A percentile compares a stretch with the other conserved stretches of the same genome.
phyloP scores from a whole-genome alignment of 257 asterid genomes.

The Solanum verrucosum region DNA sequence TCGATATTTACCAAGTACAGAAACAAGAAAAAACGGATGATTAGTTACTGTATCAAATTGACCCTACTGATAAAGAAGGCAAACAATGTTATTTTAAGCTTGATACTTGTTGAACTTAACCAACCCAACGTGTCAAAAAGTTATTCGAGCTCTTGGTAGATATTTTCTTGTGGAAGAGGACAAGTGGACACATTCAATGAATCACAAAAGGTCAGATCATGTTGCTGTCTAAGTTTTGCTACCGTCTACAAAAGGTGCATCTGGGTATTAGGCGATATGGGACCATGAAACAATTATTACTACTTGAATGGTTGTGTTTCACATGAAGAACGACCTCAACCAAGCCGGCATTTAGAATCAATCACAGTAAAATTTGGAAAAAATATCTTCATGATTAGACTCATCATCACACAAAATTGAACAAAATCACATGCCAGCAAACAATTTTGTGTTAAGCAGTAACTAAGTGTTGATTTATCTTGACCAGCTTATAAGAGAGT shows the following conservation, averaged over 20 bases:
- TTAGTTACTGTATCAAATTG: neutral
- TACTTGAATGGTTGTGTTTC: neutral
- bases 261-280: neutral
- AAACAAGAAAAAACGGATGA: neutral
- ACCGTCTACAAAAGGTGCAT: neutral
- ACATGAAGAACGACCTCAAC: neutral
- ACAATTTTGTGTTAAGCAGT: neutral
- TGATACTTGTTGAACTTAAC: neutral
- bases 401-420: neutral
- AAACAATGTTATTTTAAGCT: neutral
- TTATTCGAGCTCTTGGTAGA: neutral
- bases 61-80: constrained; percentile 2
- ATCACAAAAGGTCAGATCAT: neutral
- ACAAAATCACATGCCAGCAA: neutral
- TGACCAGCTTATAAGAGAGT: neutral
- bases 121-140: neutral
- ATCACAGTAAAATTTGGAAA: neutral
- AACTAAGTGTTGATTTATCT: neutral
- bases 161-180: neutral
- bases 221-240: neutral
- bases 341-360: neutral
- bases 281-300: neutral
- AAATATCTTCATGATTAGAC: neutral
- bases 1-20: neutral
- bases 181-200: neutral